Evolutionary conservation across 2,329 filamentous ascomycete species (phyloP).

Genomic region (Venturiaceae sp.): DNA sequence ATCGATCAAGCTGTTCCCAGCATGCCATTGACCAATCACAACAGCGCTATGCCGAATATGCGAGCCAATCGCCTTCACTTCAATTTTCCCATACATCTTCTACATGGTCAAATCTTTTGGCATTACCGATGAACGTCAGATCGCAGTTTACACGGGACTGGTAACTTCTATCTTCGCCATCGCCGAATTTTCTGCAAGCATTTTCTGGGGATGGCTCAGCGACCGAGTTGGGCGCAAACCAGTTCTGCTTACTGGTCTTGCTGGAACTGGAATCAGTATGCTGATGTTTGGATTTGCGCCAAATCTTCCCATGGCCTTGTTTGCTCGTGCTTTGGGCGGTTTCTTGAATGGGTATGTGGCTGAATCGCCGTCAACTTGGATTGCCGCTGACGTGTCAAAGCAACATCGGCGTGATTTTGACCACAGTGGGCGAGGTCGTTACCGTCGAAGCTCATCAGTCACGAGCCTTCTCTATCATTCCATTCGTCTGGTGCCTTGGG

Average conservation of each 20-base stretch:
- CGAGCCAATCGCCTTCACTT: slow-evolving; percentile 99
- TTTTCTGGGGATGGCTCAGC: slow-evolving; percentile 88
- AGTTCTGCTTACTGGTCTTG: slow-evolving; percentile 78
- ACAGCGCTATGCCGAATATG: slow-evolving; percentile 87
- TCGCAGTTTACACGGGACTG: slow-evolving; percentile 89
- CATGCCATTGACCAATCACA: slow-evolving; percentile 1
- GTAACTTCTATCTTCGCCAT: slow-evolving; percentile 95
- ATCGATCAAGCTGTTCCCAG: slow-evolving; percentile 1
- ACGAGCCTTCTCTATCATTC: slow-evolving; percentile 94
- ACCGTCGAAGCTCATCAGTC: slow-evolving; percentile 90
- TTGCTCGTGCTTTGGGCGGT: slow-evolving; percentile 82
- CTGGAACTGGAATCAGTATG: slow-evolving; percentile 88
- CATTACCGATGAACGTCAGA: slow-evolving; percentile 69
- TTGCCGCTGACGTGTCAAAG: slow-evolving; percentile 29
- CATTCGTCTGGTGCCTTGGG: slow-evolving; percentile 95
- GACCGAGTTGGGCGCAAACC: slow-evolving; percentile 90
- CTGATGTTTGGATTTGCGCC: slow-evolving; percentile 84
- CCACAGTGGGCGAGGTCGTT: slow-evolving; percentile 87
- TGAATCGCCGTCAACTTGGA: slow-evolving; percentile 9
- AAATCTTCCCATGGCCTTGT: slow-evolving; percentile 69
- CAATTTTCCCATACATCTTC: slow-evolving; percentile 97
- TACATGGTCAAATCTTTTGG: slow-evolving; percentile 93
- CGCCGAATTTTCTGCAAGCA: slow-evolving; percentile 85
- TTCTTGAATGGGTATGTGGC: slow-evolving; percentile 74
- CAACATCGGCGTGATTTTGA: slow-evolving; percentile 92